A percentile compares a stretch with the other conserved stretches of the same genome.
phyloP scores from a whole-genome alignment of 192 early-diverging fungal species.

The Backusella circina region DNA sequence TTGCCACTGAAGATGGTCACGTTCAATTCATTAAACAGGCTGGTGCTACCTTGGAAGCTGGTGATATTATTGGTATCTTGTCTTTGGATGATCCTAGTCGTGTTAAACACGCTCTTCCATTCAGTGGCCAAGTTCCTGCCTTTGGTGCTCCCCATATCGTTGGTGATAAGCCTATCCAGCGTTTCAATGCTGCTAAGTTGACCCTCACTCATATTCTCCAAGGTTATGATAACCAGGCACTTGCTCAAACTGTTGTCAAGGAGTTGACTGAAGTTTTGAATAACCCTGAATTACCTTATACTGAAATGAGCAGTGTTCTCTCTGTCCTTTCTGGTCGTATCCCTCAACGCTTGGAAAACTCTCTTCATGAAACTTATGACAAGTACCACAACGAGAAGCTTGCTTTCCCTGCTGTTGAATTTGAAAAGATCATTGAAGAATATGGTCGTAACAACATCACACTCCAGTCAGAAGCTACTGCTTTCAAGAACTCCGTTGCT shows the following conservation, averaged over 20 bases:
- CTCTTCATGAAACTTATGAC: conserved; percentile 51
- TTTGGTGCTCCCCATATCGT: conserved; percentile 77
- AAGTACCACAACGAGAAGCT: conserved; percentile 35
- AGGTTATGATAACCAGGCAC: conserved; percentile 83
- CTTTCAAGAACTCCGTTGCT: conserved; percentile 56
- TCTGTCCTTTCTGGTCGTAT: conserved; percentile 84
- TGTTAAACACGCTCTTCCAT: conserved; percentile 87
- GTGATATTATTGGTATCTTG: conserved; percentile 92
- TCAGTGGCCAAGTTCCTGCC: conserved; percentile 66
- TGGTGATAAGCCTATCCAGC: conserved; percentile 89
- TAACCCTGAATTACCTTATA: conserved; percentile 79
- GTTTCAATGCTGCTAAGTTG: conserved; percentile 58
- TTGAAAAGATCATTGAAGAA: conserved; percentile 61
- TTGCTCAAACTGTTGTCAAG: conserved; percentile 67
- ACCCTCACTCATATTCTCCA: conserved; percentile 74
- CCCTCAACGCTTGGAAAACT: conserved; percentile 60
- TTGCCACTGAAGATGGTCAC: conserved; percentile 86
- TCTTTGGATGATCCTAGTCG: conserved; percentile 91
- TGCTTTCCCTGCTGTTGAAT: conserved; percentile 69
- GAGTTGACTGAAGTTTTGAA: conserved; percentile 71
- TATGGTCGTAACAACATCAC: conserved; percentile 44
- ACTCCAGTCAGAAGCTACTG: conserved; percentile 60
- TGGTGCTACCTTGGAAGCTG: conserved; percentile 77
- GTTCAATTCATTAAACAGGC: conserved; percentile 88
- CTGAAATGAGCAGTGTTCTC: conserved; percentile 76